Base-by-base conservation (phyloP, 2,329 filamentous ascomycete genomes). In the Neonectria sp. region DNA sequence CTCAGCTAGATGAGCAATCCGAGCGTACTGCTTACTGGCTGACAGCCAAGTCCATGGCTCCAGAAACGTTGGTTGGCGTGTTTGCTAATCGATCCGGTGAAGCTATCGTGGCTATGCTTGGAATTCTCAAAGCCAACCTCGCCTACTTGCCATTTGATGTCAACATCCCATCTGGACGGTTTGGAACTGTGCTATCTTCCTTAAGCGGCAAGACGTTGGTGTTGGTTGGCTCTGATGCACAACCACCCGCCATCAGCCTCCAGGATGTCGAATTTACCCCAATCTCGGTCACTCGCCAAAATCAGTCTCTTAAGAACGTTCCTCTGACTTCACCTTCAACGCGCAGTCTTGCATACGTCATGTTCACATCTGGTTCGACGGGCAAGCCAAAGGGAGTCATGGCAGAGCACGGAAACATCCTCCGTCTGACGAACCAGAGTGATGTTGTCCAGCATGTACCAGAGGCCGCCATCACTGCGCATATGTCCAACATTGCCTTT, bases 71-170 rank as follows among this genome's bases (percentile, higher is more conserved):
- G 55, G 40, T 70, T 7, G 68, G 61, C 13, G 65, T 70, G 4
- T 53, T 70, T 52, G 29, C 65, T 7, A n/a, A 13, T 27, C 51
- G 65, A 31, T 69, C 59, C 4, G 68, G 67, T 9, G 46, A 63
- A 2, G 48, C 65, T 0, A 64, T 74, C 21, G 57, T 60, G 8
- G 61, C 68, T 1, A 49, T 74, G 5, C 24, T 68, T 1, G 71
- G 64, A n/a, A 65, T 72, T 27, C 53, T 75, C 24, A 72, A 72
- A 9, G 70, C 71, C 2, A 65, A 57, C 27, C 29, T 73, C 4
- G 70, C 71, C 0, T 72, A 73, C 24, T 48, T 73, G 1, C 70
- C 71, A 6, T 48, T 73, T 2, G 69, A 73, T 33, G 35, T 63
- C 17, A 70, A 72, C n/a, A 56, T 58, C 1, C 70, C 70, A 2